Evolutionary conservation across 2,329 filamentous ascomycete genomes (phyloP), one percentile per base, ranked within the genome.

Genomic region (Paecilomyces variotii): DNA sequence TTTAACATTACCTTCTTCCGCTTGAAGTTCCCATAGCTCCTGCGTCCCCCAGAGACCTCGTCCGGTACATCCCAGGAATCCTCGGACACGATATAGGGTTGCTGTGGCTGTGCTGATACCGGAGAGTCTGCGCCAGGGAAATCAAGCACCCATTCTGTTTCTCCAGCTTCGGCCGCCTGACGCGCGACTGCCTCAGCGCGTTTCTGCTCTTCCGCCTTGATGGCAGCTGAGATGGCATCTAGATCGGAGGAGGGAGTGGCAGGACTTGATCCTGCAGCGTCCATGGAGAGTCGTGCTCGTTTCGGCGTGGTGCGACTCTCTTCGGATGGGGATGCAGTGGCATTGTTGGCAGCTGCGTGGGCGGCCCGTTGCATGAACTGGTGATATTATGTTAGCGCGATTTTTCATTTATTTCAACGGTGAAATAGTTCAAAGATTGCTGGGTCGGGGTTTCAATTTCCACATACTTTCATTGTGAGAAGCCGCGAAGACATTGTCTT

Each of bases 351-450:
- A 61, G 75, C 70, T 4, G 76, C 78, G 26, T 45, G 39, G 39
- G 87, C 83, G 55, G 87, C 85, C 68, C 92, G 85, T 79, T 96
- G 92, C 92, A 97, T 97, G 72, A 97, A 97, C 79, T 86, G 66
- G 34, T 55, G 27, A 25, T 26, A 53, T 25, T 52, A 56, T 32
- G 55, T 35, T 35, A 51, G 27, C 26, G 25, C 53, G 11, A 19
- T 45, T 32, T 27, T 58, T 45, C 26, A 34, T 56, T 57, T 9
- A 12, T 45, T 24, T 30, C 4, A 24, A 27, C 24, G n/a, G 11
- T 24, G 30, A 26, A 50, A 45, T 14, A 27, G 6, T 14, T 26
- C 6, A 5, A 65, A 62, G 56, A 49, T 52, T 54, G 12, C 39
- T 10, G 7, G 52, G 52, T 53, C 56, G 28, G 57, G 51, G 32